A percentile compares a stretch with the other conserved stretches of the same genome.
These are phyloP conservation scores for Penicillium desertorum DNA, from an alignment of 495 filamentous ascomycete genomes.

Conservation along the genomic window DNA sequence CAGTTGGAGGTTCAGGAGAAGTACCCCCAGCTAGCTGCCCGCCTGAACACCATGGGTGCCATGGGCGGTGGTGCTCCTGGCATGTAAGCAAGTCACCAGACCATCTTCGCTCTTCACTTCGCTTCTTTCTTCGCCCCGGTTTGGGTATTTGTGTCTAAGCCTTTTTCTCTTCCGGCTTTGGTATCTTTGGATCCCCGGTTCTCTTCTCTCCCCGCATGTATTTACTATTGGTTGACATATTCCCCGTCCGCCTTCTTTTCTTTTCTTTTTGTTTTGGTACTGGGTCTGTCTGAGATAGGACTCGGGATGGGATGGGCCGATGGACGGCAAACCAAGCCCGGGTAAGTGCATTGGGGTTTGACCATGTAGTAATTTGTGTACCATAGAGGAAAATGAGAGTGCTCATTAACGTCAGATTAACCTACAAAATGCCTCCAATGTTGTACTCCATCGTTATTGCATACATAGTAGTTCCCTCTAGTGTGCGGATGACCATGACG, in stretches of 20 bases:
- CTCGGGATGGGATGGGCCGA: constrained; percentile 16
- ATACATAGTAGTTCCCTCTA: background rate
- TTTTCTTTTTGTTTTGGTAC: constrained; percentile 23
- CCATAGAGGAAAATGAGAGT: constrained; percentile 32
- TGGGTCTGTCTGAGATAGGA: constrained; percentile 23
- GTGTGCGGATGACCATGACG: constrained; percentile 11
- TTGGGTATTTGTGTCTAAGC: constrained; percentile 18
- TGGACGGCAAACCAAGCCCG: constrained; percentile 12
- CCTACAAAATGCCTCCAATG: background rate
- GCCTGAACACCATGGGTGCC: constrained; percentile 73
- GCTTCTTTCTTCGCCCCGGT: constrained; percentile 18
- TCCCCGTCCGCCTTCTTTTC: constrained; percentile 25
- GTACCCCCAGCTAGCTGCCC: constrained; percentile 88
- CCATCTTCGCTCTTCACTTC: constrained; percentile 22
- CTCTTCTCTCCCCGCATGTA: constrained; percentile 37
- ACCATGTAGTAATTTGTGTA: constrained; percentile 36
- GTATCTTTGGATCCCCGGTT: constrained; percentile 24
- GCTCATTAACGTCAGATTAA: constrained; percentile 10
- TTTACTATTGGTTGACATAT: constrained; percentile 37
- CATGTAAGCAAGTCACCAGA: constrained; percentile 31
- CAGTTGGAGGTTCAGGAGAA: constrained; percentile 98
- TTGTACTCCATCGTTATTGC: background rate
- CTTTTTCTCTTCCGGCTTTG: constrained; percentile 23
- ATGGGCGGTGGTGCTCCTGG: constrained; percentile 38
- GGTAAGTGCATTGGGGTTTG: constrained; percentile 18